Conservation (phyloP, 2,329 filamentous ascomycete species). For the Didymella glomerata region DNA sequence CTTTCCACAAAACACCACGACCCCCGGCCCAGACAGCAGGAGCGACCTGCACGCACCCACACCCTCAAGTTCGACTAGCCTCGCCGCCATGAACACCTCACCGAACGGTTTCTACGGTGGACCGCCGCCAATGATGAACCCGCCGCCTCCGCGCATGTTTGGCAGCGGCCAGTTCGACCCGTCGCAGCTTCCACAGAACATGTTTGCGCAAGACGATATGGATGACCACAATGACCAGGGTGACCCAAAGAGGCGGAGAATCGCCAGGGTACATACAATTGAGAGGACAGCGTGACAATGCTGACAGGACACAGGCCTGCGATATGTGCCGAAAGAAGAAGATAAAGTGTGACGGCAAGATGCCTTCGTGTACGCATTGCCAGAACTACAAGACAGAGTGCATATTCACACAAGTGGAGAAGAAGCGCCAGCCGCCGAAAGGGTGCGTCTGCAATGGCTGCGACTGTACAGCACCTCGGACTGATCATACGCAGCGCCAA, state of each 20-base stretch:
- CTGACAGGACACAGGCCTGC: slow-evolving; percentile 70
- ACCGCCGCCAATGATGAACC: slow-evolving; percentile 51
- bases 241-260: slow-evolving; percentile 87
- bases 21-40: slow-evolving; percentile 25
- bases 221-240: slow-evolving; percentile 65
- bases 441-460: slow-evolving; percentile 64
- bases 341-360: slow-evolving; percentile 97
- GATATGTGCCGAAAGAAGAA: slow-evolving; percentile 97
- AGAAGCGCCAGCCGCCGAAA: slow-evolving; percentile 97
- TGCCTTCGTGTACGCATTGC: slow-evolving; percentile 94
- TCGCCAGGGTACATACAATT: slow-evolving; percentile 72
- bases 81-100: slow-evolving; percentile 44
- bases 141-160: slow-evolving; percentile 52
- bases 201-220: slow-evolving; percentile 60
- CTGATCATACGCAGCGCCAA: slow-evolving; percentile 71
- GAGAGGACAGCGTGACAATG: slow-evolving; percentile 20
- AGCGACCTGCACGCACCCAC: slow-evolving; percentile 20
- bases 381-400: slow-evolving; percentile 98
- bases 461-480: background rate
- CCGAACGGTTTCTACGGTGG: slow-evolving; percentile 47
- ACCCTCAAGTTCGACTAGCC: background rate
- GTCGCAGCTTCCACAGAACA: slow-evolving; percentile 48
- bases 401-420: slow-evolving; percentile 96
- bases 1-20: slow-evolving; percentile 37
- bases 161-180: slow-evolving; percentile 49